Conservation (phyloP, 805 yeast genomes). For the Monosporozyma unispora region DNA sequence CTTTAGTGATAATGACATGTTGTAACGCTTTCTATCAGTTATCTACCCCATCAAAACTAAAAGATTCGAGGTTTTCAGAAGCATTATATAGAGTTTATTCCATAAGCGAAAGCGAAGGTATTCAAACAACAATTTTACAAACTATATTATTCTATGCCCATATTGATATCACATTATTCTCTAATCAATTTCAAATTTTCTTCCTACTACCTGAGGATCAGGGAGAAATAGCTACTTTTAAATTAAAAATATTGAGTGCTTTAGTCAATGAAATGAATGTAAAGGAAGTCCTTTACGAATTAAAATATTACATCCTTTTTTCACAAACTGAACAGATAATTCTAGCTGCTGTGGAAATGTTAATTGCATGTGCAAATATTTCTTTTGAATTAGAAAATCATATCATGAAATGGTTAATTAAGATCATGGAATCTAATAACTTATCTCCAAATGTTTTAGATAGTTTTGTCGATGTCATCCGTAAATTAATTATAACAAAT, state of each 20-base stretch:
- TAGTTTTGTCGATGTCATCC: conserved; percentile 63
- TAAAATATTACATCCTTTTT: conserved; percentile 46
- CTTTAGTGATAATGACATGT: conserved; percentile 53
- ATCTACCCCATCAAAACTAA: conserved; percentile 47
- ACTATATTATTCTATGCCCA: conserved; percentile 34
- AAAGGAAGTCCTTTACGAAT: conserved; percentile 45
- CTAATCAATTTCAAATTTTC: conserved; percentile 39
- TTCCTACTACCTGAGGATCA: conserved; percentile 50
- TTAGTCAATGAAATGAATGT: conserved; percentile 49
- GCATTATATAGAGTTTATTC: conserved; percentile 39
- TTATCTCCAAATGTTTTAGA: conserved; percentile 35
- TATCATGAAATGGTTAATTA: conserved; percentile 57
- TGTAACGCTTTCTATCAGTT: conserved; percentile 48
- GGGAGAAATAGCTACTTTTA: conserved; percentile 35
- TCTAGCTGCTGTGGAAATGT: conserved; percentile 46
- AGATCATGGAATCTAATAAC: conserved; percentile 32
- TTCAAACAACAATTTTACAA: conserved; percentile 37
- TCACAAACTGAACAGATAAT: conserved; percentile 24
- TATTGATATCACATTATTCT: conserved; percentile 29
- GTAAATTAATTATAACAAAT: conserved; percentile 60
- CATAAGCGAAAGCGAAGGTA: conserved; percentile 28
- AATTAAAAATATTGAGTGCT: conserved; percentile 52
- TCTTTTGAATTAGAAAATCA: conserved; percentile 41
- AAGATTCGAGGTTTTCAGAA: conserved; percentile 40
- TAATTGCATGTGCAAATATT: conserved; percentile 51